Conservation (phyloP, 441 rosid genomes). For the Eruca vesicaria region DNA sequence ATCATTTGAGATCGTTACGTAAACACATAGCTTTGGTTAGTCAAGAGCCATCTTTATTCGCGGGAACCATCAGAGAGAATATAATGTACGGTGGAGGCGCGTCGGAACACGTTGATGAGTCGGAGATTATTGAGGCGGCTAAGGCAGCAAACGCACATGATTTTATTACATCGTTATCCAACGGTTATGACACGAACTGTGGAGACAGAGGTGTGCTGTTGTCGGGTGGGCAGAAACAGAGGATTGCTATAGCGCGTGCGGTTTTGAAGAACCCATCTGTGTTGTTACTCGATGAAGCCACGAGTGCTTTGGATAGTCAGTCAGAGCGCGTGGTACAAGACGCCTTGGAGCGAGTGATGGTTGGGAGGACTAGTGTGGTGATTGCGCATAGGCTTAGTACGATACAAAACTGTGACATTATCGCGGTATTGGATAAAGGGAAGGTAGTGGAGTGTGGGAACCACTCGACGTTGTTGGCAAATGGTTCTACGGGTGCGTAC, state of each 20-base stretch:
- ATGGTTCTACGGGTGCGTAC: neutral
- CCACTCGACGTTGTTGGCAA: neutral
- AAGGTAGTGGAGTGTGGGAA: conserved; percentile 35
- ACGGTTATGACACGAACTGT: conserved; percentile 65
- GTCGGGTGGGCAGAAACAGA: conserved; percentile 80
- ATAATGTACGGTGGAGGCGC: conserved; percentile 45
- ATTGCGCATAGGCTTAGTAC: conserved; percentile 11
- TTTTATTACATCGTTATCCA: conserved; percentile 49
- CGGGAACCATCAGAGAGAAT: conserved; percentile 61
- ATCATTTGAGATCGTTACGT: conserved; percentile 56
- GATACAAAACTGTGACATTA: conserved; percentile 35
- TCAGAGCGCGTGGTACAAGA: neutral
- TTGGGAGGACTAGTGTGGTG: conserved; percentile 33
- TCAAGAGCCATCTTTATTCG: conserved; percentile 69
- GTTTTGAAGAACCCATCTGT: conserved; percentile 41
- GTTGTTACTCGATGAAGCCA: conserved; percentile 11
- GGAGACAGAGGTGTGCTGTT: conserved; percentile 67
- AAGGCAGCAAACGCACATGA: conserved; percentile 71
- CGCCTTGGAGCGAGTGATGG: neutral
- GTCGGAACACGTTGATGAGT: conserved; percentile 29
- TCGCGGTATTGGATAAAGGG: neutral
- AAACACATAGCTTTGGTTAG: conserved; percentile 68
- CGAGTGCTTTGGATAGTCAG: neutral
- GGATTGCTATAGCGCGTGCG: conserved; percentile 74
- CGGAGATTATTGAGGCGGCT: conserved; percentile 54